phyloP scores from a whole-genome alignment of 495 filamentous ascomycete genomes.

The Penicillium mononematosum region DNA sequence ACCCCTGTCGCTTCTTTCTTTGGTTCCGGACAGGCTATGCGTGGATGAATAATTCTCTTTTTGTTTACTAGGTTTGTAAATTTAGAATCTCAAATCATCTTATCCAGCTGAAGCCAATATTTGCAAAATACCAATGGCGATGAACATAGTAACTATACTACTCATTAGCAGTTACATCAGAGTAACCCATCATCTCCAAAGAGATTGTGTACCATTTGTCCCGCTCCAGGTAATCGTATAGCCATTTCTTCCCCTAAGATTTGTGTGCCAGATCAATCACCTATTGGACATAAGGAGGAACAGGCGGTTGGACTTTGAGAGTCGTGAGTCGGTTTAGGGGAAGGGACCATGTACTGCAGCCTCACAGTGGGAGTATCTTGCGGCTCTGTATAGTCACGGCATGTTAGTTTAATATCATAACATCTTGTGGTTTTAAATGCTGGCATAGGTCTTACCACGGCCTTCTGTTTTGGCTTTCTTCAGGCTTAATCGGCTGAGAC shows the following conservation, averaged over 20 bases:
- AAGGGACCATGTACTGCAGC: neutral
- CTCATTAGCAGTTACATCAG: neutral
- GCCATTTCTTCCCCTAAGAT: neutral
- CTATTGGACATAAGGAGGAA: neutral
- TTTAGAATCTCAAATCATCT: neutral
- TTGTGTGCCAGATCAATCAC: neutral
- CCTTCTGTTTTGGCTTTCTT: neutral
- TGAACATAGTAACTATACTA: neutral
- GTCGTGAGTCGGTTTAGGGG: neutral
- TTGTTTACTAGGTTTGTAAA: neutral
- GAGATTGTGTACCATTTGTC: neutral
- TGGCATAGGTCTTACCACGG: neutral
- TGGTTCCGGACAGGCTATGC: neutral
- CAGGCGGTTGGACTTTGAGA: neutral
- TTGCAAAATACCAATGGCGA: neutral
- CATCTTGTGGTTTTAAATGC: neutral
- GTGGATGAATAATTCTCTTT: slow-evolving; percentile 10
- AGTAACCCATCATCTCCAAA: neutral
- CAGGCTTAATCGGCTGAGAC: neutral
- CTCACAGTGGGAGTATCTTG: neutral
- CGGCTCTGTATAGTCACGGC: neutral
- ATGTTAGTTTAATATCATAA: neutral
- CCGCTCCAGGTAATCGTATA: neutral
- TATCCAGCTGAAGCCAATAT: neutral
- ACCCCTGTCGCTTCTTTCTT: slow-evolving; percentile 18